Conservation (phyloP, 1,284 basidiomycete genomes). For the Apiotrichum brassicae region DNA sequence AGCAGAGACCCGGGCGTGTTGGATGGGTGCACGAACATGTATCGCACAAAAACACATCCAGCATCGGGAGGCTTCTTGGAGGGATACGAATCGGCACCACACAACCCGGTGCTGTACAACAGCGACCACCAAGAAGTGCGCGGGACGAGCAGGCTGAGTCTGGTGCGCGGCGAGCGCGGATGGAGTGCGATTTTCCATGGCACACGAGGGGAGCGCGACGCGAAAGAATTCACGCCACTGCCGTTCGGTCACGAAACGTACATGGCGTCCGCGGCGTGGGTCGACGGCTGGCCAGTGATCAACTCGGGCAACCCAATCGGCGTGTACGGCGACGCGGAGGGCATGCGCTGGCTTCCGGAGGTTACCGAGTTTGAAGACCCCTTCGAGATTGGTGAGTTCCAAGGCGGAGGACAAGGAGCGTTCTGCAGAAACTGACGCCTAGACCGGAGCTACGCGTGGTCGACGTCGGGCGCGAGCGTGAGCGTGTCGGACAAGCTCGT, state of each 20-base stretch:
- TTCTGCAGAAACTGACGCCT: no score
- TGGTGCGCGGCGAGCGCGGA: slow-evolving; percentile 2
- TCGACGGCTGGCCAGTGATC: slow-evolving; percentile 24
- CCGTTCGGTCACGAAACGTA: slow-evolving; percentile 23
- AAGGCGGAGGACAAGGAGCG: neutral
- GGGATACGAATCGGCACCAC: neutral
- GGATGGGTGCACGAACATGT: slow-evolving; percentile 10
- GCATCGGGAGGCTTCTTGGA: neutral
- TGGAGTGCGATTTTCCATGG: slow-evolving; percentile 2
- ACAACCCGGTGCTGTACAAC: slow-evolving; percentile 18
- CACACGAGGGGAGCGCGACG: neutral
- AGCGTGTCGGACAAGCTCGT: neutral
- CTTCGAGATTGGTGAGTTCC: neutral
- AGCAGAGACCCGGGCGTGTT: neutral
- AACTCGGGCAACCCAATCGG: slow-evolving; percentile 10
- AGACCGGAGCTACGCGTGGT: neutral
- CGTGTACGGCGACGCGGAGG: slow-evolving; percentile 4
- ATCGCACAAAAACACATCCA: slow-evolving; percentile 10
- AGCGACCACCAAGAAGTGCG: slow-evolving; percentile 1
- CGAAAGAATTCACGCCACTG: neutral
- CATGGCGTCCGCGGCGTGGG: slow-evolving; percentile 20
- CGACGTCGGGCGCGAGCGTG: neutral
- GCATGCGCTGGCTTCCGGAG: slow-evolving; percentile 2
- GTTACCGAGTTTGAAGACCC: neutral
- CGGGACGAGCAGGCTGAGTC: neutral